Evolutionary conservation across 306 rosid species (phyloP), one percentile per base, ranked within the genome.

Genomic region (Luffa acutangula): DNA sequence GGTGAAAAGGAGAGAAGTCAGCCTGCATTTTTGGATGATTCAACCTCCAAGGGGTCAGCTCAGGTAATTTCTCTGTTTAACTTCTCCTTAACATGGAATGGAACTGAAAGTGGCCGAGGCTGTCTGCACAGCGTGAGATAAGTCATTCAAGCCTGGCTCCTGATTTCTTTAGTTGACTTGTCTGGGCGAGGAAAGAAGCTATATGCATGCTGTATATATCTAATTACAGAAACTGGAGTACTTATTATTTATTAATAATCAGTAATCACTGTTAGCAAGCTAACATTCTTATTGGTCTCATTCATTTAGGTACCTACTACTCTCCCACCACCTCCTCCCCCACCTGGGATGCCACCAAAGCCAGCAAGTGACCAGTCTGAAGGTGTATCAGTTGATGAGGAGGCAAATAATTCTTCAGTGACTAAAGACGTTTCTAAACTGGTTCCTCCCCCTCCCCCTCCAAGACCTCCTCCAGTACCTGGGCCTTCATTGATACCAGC

Each of bases 311-410:
- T 81, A 72, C 89, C 84, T 79, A 58, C 75, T 14, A 52, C 84
- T 58, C 94, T 93, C 80, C 96, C 97, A 84, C 97, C 92, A 18
- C 98, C 97, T 49, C 98, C 98, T 60, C 97, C 92, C 25, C 96
- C 96, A 52, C 84, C 85, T 78, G 92, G 87, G 71, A 78, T 90
- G 87, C 97, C 90, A 69, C 93, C 87, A 13, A 90, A 83, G 79
- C 56, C 88, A 53, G 87, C 86, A 75, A 75, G 75, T 80, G 80
- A 81, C 79, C 97, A 85, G 80, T 78, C 87, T 53, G 98, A 91
- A 72, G 89, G 87, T 79, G 85, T 87, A 45, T 67, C 83, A 54
- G 82, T 87, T 75, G 86, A 86, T 67, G 80, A 83, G 37, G 94
- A 90, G 75, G 70, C 76, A 66, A 91, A 80, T 46, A 85, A 84